Percentiles rank a stretch among this genome's conserved stretches.
phyloP scores from a whole-genome alignment of 176 grass and related monocot genomes.

The Saccharum spontaneum region DNA sequence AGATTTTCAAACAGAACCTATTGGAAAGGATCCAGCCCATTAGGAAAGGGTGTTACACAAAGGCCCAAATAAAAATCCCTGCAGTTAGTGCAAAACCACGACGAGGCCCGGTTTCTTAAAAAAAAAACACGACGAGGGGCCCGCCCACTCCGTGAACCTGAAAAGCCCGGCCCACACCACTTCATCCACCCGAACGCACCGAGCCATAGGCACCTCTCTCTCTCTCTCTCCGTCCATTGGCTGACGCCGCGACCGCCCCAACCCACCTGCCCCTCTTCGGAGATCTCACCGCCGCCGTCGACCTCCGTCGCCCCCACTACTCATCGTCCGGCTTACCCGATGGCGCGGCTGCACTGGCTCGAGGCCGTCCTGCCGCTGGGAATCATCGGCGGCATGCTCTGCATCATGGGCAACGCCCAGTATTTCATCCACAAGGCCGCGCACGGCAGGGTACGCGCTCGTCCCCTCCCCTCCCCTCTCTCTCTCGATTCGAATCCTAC shows the following conservation, averaged over 20 bases:
- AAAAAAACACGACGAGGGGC: no score
- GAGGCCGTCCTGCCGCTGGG: conserved; percentile 91
- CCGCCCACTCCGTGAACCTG: neutral
- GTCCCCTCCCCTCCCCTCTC: no score
- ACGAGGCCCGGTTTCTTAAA: no score
- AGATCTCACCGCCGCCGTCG: conserved; percentile 26
- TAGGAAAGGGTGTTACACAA: rapidly evolving
- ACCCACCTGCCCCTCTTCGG: neutral
- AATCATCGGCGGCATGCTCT: conserved; percentile 96
- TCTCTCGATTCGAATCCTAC: neutral
- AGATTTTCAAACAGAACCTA: neutral
- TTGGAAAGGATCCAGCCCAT: neutral
- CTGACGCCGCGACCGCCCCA: conserved; percentile 12
- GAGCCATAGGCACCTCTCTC: neutral
- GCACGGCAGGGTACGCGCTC: conserved; percentile 68
- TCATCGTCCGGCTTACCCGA: conserved; percentile 3
- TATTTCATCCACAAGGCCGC: conserved; percentile 96
- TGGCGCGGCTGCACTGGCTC: conserved; percentile 83
- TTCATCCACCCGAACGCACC: neutral
- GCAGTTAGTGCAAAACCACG: no score
- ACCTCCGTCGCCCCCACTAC: neutral
- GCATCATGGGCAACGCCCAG: conserved; percentile 97
- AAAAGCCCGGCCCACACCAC: neutral
- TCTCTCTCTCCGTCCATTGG: neutral
- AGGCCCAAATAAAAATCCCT: neutral